phyloP scores from a whole-genome alignment of 768 basidiomycete genomes.

The Russula sp. region DNA sequence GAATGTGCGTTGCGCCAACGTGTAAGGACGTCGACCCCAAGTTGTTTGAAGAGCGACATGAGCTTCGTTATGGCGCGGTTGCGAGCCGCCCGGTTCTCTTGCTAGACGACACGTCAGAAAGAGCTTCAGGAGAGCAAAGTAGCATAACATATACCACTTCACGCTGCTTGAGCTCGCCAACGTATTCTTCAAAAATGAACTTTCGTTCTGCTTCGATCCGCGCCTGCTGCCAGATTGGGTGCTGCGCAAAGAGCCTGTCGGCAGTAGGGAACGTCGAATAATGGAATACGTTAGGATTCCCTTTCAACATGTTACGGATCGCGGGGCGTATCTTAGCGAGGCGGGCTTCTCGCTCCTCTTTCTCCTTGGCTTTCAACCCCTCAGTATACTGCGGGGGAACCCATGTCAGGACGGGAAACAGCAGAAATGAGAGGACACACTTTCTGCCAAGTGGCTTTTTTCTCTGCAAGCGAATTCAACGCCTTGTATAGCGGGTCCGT shows the following conservation, averaged over 20 bases:
- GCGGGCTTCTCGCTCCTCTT: constrained; percentile 78
- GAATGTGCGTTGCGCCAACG: constrained; percentile 85
- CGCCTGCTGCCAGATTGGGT: constrained; percentile 89
- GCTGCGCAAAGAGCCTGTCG: constrained; percentile 77
- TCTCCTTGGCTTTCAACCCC: constrained; percentile 70
- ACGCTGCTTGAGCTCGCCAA: constrained; percentile 74
- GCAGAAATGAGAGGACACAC: constrained; percentile 37
- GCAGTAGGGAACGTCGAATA: constrained; percentile 90
- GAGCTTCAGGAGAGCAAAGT: not conserved
- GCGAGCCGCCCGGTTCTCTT: constrained; percentile 72
- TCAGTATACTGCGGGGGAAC: constrained; percentile 58
- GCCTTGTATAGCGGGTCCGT: constrained; percentile 97
- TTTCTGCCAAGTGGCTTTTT: constrained; percentile 92
- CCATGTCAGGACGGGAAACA: constrained; percentile 6
- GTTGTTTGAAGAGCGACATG: constrained; percentile 74
- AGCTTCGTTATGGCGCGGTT: constrained; percentile 78
- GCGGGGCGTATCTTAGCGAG: constrained; percentile 84
- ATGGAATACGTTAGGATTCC: constrained; percentile 83
- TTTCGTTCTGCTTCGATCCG: constrained; percentile 80
- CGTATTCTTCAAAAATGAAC: constrained; percentile 89
- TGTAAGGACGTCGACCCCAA: constrained; percentile 89
- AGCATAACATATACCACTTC: constrained; percentile 64
- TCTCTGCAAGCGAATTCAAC: constrained; percentile 87
- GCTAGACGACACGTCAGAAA: constrained; percentile 38
- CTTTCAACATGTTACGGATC: constrained; percentile 77